Evolutionary conservation across 2,329 filamentous ascomycete genomes (phyloP).

Genomic region (Beauveria varroae): DNA sequence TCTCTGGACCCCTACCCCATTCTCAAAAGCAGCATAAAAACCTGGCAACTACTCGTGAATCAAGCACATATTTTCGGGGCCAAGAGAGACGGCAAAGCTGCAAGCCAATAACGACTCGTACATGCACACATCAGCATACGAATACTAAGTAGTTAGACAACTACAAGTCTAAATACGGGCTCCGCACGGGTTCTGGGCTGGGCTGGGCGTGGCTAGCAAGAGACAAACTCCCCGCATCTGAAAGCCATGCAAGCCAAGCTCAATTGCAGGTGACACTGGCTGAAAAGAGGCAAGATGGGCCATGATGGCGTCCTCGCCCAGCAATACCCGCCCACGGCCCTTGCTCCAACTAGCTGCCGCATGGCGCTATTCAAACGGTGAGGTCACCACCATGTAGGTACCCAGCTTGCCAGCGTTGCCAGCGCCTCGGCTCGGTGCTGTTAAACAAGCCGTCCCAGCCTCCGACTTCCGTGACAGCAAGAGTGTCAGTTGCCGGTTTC

Average conservation of each 20-base stretch:
- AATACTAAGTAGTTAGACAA: not conserved
- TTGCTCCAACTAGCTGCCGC: not conserved
- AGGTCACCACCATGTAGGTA: not conserved
- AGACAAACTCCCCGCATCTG: slow-evolving; percentile 4
- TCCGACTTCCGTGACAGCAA: not conserved
- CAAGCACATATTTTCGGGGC: no score
- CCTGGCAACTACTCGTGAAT: not conserved
- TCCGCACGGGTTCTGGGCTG: not conserved
- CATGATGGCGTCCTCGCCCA: not conserved
- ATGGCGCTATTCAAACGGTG: not conserved
- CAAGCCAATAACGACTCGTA: no score
- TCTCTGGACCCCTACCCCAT: not conserved
- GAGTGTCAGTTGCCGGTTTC: not conserved
- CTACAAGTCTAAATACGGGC: not conserved
- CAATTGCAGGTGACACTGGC: slow-evolving; percentile 8
- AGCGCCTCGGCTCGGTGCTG: not conserved
- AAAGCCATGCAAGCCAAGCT: not conserved
- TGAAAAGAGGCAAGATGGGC: slow-evolving; percentile 8
- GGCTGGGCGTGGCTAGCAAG: not conserved
- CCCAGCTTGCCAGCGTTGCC: not conserved
- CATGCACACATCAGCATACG: no score
- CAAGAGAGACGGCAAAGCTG: no score
- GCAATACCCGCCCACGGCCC: not conserved
- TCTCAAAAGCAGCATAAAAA: not conserved
- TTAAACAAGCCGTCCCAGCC: not conserved